A percentile compares a stretch with the other conserved stretches of the same genome.
These are phyloP conservation scores for Sesbania bispinosa DNA, from an alignment of 306 rosid genomes.

Conservation along the genomic window DNA sequence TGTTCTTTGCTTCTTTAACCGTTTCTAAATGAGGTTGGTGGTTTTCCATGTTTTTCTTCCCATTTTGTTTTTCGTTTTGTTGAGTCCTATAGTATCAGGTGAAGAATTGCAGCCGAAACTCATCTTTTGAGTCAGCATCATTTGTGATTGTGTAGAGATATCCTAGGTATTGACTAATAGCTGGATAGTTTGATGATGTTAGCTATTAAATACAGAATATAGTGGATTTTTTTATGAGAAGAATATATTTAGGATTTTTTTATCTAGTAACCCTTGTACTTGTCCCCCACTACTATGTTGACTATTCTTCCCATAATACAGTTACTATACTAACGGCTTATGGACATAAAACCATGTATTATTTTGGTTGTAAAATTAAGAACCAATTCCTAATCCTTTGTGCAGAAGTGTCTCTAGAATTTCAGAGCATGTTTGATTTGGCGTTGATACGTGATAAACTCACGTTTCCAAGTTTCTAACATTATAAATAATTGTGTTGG, in stretches of 20 bases:
- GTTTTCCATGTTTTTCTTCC: slow-evolving; percentile 33
- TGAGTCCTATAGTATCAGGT: slow-evolving; percentile 29
- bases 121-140: slow-evolving; percentile 36
- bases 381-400: background rate
- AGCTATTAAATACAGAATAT: slow-evolving; percentile 42
- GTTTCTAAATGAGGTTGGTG: slow-evolving; percentile 36
- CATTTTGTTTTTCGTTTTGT: slow-evolving; percentile 8
- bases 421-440: too few relatives aligned
- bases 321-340: background rate
- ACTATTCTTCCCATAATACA: background rate
- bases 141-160: slow-evolving; percentile 39
- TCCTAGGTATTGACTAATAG: slow-evolving; percentile 48
- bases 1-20: slow-evolving; percentile 20
- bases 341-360: background rate
- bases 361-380: background rate
- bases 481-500: too few relatives aligned
- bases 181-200: slow-evolving; percentile 44
- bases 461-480: too few relatives aligned
- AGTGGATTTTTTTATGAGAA: slow-evolving; percentile 25
- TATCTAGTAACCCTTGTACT: background rate
- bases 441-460: too few relatives aligned
- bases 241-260: background rate
- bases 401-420: background rate
- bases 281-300: background rate
- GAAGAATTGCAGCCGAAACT: slow-evolving; percentile 40